Evolutionary conservation across 2,329 filamentous ascomycete genomes (phyloP).

Genomic region (Claviceps purpurea): DNA sequence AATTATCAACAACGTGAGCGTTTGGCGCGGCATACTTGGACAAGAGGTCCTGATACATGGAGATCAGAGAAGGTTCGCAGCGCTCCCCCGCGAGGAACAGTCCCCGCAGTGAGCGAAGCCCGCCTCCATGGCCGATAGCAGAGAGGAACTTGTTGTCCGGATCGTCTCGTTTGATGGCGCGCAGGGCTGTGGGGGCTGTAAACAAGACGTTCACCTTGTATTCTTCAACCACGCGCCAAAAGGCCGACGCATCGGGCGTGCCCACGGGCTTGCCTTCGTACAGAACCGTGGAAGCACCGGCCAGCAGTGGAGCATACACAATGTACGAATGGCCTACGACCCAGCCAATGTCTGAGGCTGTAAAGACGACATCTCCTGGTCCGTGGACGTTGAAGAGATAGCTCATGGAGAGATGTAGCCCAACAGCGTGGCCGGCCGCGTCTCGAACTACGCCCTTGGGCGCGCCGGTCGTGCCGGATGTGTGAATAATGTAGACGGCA

Average conservation of each 20-base stretch:
- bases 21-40: slow-evolving; percentile 48
- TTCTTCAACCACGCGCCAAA: slow-evolving; percentile 78
- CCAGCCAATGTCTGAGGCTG: slow-evolving; percentile 83
- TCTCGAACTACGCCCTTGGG: slow-evolving; percentile 77
- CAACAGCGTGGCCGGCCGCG: slow-evolving; percentile 77
- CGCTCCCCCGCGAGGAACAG: slow-evolving; percentile 83
- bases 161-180: slow-evolving; percentile 79
- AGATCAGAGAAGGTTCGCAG: slow-evolving; percentile 75
- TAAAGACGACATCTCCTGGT: slow-evolving; percentile 63
- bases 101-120: slow-evolving; percentile 56
- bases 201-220: slow-evolving; percentile 75
- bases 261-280: slow-evolving; percentile 93
- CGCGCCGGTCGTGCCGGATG: slow-evolving; percentile 66
- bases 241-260: slow-evolving; percentile 73
- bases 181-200: slow-evolving; percentile 75
- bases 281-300: slow-evolving; percentile 72
- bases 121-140: slow-evolving; percentile 50
- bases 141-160: slow-evolving; percentile 56
- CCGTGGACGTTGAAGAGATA: slow-evolving; percentile 75
- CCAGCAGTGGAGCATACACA: slow-evolving; percentile 73
- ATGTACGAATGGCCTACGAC: slow-evolving; percentile 61
- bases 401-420: slow-evolving; percentile 66
- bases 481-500: slow-evolving; percentile 83
- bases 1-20: slow-evolving; percentile 44
- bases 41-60: slow-evolving; percentile 66